Evolutionary conservation across 345 rosid species (phyloP).

Genomic region (Microcos paniculata): DNA sequence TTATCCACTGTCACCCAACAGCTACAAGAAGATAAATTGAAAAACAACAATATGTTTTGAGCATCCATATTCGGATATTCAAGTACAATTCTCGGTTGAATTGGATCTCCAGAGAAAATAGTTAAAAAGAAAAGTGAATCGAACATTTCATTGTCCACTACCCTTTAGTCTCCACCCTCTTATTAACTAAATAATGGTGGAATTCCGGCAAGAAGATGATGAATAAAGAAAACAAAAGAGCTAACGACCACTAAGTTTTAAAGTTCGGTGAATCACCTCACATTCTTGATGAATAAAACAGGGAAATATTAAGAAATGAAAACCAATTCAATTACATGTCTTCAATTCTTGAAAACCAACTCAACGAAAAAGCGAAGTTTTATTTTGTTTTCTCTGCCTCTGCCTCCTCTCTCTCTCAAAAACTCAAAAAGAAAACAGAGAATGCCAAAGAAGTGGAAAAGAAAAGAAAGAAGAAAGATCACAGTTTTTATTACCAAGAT

Average conservation of each 20-base stretch:
- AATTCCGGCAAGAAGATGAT: background rate
- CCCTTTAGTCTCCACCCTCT: background rate
- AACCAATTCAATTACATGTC: background rate
- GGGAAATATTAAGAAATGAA: background rate
- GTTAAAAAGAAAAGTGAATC: too few species aligned
- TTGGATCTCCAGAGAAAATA: background rate
- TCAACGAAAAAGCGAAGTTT: background rate
- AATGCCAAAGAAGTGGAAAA: background rate
- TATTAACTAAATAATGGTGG: background rate
- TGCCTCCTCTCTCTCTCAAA: background rate
- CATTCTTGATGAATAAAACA: background rate
- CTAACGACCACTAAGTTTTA: background rate
- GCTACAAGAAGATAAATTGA: background rate
- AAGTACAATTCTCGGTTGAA: background rate
- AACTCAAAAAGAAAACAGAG: background rate
- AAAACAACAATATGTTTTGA: background rate
- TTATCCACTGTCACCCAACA: background rate
- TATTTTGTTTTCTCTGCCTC: background rate
- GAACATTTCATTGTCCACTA: background rate
- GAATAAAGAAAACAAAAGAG: background rate
- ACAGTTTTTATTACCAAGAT: slow-evolving; percentile 45
- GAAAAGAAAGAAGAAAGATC: background rate
- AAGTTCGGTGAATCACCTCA: background rate
- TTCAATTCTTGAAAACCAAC: background rate
- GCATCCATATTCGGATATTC: too few species aligned